Percentiles rank a stretch among this genome's conserved stretches.
These are phyloP conservation scores for Rhododendron molle DNA, from an alignment of 148 eudicot genomes.

Conservation along the genomic window DNA sequence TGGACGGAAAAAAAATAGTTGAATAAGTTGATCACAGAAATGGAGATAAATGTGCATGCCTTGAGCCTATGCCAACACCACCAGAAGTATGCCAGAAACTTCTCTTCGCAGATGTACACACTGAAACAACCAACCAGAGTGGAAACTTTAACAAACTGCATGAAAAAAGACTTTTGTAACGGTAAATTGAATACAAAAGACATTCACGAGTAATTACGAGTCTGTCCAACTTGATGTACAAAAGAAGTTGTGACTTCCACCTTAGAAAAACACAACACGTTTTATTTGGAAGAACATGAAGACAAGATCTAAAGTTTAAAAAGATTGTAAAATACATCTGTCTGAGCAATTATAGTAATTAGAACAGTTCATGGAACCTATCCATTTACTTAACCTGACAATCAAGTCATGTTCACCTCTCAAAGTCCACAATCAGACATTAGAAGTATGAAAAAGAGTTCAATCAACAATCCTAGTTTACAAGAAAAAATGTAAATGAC, in stretches of 20 bases:
- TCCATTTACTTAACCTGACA: neutral
- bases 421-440: neutral
- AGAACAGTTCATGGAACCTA: neutral
- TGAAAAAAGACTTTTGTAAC: neutral
- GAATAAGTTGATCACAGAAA: neutral
- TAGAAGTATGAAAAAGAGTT: neutral
- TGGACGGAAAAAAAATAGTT: neutral
- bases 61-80: conserved; percentile 86
- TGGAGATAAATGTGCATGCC: conserved; percentile 39
- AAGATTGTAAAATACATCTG: neutral
- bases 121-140: conserved; percentile 41
- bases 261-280: neutral
- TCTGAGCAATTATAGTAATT: neutral
- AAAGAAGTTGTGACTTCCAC: neutral
- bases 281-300: neutral
- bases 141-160: neutral
- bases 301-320: neutral
- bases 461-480: neutral
- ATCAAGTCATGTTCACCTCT: neutral
- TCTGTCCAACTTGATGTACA: neutral
- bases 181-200: neutral
- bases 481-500: neutral
- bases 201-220: neutral
- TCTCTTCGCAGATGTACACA: conserved; percentile 66
- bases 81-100: conserved; percentile 91